Percentiles rank a stretch among this genome's conserved stretches.
Conservation (phyloP, 257 asterid genomes). For the Ballota nigra region DNA sequence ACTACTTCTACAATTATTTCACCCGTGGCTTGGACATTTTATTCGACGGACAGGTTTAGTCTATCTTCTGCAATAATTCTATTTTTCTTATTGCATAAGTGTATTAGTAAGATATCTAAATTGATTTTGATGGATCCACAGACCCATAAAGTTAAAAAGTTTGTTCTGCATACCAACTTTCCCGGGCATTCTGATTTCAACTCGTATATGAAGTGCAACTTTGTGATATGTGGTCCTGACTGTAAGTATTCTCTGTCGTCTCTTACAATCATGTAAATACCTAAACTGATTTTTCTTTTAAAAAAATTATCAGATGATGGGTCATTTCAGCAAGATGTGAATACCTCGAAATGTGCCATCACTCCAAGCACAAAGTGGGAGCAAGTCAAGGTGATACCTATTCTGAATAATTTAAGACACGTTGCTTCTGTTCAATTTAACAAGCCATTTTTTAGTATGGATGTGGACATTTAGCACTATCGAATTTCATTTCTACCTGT, state of each 20-base stretch:
- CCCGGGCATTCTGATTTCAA: constrained; percentile 92
- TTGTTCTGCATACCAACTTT: constrained; percentile 84
- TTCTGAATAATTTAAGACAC: background rate
- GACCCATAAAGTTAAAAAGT: constrained; percentile 84
- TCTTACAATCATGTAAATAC: background rate
- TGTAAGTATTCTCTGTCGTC: constrained; percentile 34
- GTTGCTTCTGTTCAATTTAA: background rate
- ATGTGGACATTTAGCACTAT: background rate
- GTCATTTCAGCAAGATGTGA: constrained; percentile 31
- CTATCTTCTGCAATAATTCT: background rate
- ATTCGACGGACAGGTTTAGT: constrained; percentile 75
- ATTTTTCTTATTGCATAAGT: background rate
- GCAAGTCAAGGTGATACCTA: constrained; percentile 69
- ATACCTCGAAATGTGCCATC: constrained; percentile 43
- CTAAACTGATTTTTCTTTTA: background rate
- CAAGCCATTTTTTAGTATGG: background rate
- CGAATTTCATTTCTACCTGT: background rate
- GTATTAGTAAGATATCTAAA: background rate
- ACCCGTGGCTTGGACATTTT: constrained; percentile 77
- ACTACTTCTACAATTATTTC: constrained; percentile 81
- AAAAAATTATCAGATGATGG: constrained; percentile 46
- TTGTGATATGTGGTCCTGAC: constrained; percentile 55
- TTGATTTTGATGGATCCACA: constrained; percentile 33
- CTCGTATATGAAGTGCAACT: constrained; percentile 85
- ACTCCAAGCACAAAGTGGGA: constrained; percentile 84